Percentiles rank a stretch among this genome's conserved stretches.
These are phyloP conservation scores for Podospora conica DNA, from an alignment of 495 filamentous ascomycete genomes.

Conservation along the genomic window DNA sequence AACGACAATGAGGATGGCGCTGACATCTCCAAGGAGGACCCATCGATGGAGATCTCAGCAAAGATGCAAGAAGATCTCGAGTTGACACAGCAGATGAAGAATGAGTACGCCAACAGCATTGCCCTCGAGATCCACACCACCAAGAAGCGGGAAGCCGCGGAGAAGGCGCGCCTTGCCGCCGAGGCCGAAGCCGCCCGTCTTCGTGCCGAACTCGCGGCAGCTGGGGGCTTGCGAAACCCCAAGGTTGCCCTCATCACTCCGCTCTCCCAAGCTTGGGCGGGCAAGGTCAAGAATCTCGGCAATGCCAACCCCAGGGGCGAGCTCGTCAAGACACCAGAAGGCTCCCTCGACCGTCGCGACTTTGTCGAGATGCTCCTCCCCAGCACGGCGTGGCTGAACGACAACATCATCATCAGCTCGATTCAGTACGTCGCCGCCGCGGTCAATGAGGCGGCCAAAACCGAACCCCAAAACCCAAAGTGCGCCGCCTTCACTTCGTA, in stretches of 20 bases:
- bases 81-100: slow-evolving; percentile 14
- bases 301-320: slow-evolving; percentile 14
- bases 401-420: slow-evolving; percentile 71
- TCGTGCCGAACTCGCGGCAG: not conserved
- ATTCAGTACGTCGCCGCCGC: slow-evolving; percentile 55
- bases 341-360: slow-evolving; percentile 54
- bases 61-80: slow-evolving; percentile 16
- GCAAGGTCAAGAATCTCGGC: not conserved
- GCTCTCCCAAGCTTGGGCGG: slow-evolving; percentile 29
- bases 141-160: not conserved
- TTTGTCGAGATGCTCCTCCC: slow-evolving; percentile 51
- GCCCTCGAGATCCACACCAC: slow-evolving; percentile 7
- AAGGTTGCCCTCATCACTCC: slow-evolving; percentile 22
- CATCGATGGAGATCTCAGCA: slow-evolving; percentile 9
- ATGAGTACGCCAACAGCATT: slow-evolving; percentile 10
- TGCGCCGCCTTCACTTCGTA: slow-evolving; percentile 66
- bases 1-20: not conserved
- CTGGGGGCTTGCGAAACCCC: slow-evolving; percentile 13
- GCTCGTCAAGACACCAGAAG: slow-evolving; percentile 43
- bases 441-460: slow-evolving; percentile 47
- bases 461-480: slow-evolving; percentile 49
- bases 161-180: not conserved
- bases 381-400: slow-evolving; percentile 65
- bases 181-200: not conserved
- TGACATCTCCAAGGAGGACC: not conserved